Evolutionary conservation across 2,329 filamentous ascomycete genomes (phyloP).

Genomic region (Tolypocladium album): DNA sequence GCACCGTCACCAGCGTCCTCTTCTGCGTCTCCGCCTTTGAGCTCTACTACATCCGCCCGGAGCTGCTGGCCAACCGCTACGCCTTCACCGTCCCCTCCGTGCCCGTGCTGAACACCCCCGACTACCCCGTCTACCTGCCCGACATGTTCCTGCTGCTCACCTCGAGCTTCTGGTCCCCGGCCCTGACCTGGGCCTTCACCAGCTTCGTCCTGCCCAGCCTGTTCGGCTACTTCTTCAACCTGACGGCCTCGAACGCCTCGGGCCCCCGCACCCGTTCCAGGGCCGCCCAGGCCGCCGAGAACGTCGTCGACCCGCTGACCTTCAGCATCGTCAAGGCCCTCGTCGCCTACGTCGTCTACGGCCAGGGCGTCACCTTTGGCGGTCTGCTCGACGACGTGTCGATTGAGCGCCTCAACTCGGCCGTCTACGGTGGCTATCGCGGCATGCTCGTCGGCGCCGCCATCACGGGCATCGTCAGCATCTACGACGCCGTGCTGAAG

Average conservation of each 20-base stretch:
- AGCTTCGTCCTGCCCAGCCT: slow-evolving; percentile 59
- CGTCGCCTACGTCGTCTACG: slow-evolving; percentile 71
- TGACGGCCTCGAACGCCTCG: slow-evolving; percentile 45
- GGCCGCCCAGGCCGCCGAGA: slow-evolving; percentile 30
- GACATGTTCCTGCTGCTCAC: slow-evolving; percentile 74
- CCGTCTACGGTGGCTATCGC: slow-evolving; percentile 61
- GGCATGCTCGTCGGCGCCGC: slow-evolving; percentile 58
- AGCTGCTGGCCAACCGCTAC: slow-evolving; percentile 61
- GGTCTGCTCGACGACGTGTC: slow-evolving; percentile 50
- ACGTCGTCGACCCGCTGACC: slow-evolving; percentile 70
- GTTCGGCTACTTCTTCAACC: slow-evolving; percentile 83
- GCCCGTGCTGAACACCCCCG: slow-evolving; percentile 39
- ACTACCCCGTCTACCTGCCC: slow-evolving; percentile 57
- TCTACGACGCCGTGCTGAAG: slow-evolving; percentile 70
- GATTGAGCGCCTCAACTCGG: slow-evolving; percentile 51
- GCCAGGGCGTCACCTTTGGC: slow-evolving; percentile 50
- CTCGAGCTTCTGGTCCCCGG: slow-evolving; percentile 72
- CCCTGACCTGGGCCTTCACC: slow-evolving; percentile 65
- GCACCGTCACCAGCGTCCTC: slow-evolving; percentile 63
- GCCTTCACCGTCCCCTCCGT: slow-evolving; percentile 62
- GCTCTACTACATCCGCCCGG: slow-evolving; percentile 55
- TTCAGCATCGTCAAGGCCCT: slow-evolving; percentile 87
- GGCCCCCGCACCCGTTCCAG: slow-evolving; percentile 31
- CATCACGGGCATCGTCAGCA: slow-evolving; percentile 56
- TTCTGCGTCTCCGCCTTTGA: slow-evolving; percentile 59